phyloP scores from a whole-genome alignment of 1,139 yeast genomes.

The Fermentozyma sake region DNA sequence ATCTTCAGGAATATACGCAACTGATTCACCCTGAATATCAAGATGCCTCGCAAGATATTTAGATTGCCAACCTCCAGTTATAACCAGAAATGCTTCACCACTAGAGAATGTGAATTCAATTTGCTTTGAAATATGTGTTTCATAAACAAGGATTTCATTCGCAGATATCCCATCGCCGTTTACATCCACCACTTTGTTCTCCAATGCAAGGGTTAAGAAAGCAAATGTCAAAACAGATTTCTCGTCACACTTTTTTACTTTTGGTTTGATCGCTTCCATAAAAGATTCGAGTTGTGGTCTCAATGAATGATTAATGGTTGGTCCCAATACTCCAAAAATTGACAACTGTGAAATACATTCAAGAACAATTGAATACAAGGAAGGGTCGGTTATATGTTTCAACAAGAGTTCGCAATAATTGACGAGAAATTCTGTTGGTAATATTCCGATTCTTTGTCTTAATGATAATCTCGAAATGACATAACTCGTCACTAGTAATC shows the following conservation, averaged over 20 bases:
- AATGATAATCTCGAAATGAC: slow-evolving; percentile 49
- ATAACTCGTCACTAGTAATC: slow-evolving; percentile 39
- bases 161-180: slow-evolving; percentile 18
- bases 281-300: slow-evolving; percentile 17
- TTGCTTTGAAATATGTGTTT: slow-evolving; percentile 63
- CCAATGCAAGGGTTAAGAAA: slow-evolving; percentile 44
- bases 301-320: slow-evolving; percentile 7
- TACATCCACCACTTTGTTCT: slow-evolving; percentile 8
- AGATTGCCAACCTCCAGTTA: slow-evolving; percentile 77
- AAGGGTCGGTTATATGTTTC: slow-evolving; percentile 15
- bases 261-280: slow-evolving; percentile 29
- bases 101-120: slow-evolving; percentile 69
- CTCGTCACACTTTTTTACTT: slow-evolving; percentile 59
- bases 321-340: slow-evolving; percentile 53
- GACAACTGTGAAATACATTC: slow-evolving; percentile 54
- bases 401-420: slow-evolving; percentile 15
- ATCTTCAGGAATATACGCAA: slow-evolving; percentile 16
- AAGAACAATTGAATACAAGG: slow-evolving; percentile 28
- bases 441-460: slow-evolving; percentile 27
- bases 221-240: slow-evolving; percentile 55
- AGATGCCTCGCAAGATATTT: slow-evolving; percentile 45
- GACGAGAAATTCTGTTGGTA: slow-evolving; percentile 7
- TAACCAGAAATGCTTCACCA: slow-evolving; percentile 78
- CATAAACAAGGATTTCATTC: slow-evolving; percentile 47
- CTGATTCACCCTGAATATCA: slow-evolving; percentile 42